Evolutionary conservation across 306 rosid genomes (phyloP).

Genomic region (Clitoria ternatea): DNA sequence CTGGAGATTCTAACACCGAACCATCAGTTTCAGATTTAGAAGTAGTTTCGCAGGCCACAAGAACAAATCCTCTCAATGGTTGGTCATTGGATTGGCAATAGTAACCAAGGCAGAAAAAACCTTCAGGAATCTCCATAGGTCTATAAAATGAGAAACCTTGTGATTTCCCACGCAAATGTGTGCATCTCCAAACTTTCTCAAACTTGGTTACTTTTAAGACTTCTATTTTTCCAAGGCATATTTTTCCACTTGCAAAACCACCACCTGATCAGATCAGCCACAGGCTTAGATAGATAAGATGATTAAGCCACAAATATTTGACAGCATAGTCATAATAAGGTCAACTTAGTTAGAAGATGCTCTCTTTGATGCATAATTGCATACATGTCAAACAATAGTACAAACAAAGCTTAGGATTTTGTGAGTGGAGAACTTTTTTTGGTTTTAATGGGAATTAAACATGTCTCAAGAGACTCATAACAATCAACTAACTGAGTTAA

Average conservation of each 20-base stretch:
- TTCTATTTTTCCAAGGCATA: slow-evolving; percentile 73
- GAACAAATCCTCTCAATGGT: slow-evolving; percentile 67
- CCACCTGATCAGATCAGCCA: slow-evolving; percentile 47
- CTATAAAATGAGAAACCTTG: slow-evolving; percentile 63
- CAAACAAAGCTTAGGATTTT: background rate
- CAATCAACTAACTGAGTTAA: no score
- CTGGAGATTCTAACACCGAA: slow-evolving; percentile 34
- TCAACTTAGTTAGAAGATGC: background rate
- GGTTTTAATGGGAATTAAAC: no score
- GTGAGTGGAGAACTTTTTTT: background rate
- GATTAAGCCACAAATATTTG: slow-evolving; percentile 15
- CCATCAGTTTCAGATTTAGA: slow-evolving; percentile 25
- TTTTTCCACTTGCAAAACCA: slow-evolving; percentile 70
- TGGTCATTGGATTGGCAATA: slow-evolving; percentile 60
- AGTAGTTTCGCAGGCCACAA: slow-evolving; percentile 54
- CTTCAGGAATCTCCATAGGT: slow-evolving; percentile 69
- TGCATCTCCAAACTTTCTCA: slow-evolving; percentile 63
- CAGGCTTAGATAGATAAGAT: slow-evolving; percentile 20
- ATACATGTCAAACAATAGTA: background rate
- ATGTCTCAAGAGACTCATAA: no score
- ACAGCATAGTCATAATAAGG: background rate
- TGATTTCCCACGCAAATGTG: slow-evolving; percentile 38
- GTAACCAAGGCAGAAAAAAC: slow-evolving; percentile 78
- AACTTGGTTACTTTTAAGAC: slow-evolving; percentile 43
- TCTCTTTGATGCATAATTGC: background rate